Percentiles rank a stretch among this genome's conserved stretches.
Conservation (phyloP, 2,329 filamentous ascomycete genomes). For the Thermothelomyces thermophilus region DNA sequence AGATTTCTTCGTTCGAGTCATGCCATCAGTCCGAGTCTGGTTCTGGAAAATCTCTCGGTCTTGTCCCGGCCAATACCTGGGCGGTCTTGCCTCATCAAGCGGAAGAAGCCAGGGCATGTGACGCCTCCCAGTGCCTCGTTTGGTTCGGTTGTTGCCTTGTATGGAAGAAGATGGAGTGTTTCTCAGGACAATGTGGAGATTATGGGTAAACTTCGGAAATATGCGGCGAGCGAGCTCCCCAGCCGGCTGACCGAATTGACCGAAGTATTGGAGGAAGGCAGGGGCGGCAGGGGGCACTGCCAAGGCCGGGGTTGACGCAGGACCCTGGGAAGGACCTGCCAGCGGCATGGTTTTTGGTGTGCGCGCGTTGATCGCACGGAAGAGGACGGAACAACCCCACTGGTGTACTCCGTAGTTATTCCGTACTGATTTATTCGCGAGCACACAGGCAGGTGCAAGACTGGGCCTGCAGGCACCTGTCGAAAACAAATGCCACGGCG, state of each 20-base stretch:
- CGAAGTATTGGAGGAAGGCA: constrained; percentile 7
- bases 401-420: no score
- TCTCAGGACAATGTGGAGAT: neutral
- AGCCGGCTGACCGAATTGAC: neutral
- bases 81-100: neutral
- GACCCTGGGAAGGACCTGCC: constrained; percentile 12
- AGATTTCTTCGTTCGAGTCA: no score
- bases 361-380: neutral
- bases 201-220: constrained; percentile 16
- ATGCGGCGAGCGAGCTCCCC: constrained; percentile 1
- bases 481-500: no score
- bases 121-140: neutral
- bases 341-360: neutral
- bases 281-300: neutral
- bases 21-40: no score
- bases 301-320: constrained; percentile 10
- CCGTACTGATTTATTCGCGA: no score
- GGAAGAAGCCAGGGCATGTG: neutral
- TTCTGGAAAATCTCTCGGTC: neutral
- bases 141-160: neutral
- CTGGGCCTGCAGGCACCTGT: neutral
- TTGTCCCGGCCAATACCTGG: neutral
- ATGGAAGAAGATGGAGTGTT: no score
- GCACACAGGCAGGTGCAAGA: neutral
- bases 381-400: neutral